Percentiles rank a stretch among this genome's conserved stretches.
phyloP scores from a whole-genome alignment of 257 asterid genomes.

The Ligustrum vulgare region DNA sequence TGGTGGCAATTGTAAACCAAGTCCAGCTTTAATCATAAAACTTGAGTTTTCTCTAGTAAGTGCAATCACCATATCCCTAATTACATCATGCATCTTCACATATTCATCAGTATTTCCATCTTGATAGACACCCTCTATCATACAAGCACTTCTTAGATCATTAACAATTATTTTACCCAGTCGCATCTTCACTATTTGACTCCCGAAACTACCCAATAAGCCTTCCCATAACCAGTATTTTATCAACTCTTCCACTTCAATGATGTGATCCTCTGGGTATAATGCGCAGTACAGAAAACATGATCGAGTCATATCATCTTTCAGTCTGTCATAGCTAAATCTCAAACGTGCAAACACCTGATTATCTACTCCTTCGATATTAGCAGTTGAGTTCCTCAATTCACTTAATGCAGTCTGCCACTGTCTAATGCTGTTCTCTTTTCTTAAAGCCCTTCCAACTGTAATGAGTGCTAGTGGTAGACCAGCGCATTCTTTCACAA shows the following conservation, averaged over 20 bases:
- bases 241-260: constrained; percentile 27
- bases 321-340: constrained; percentile 36
- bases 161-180: constrained; percentile 23
- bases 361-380: constrained; percentile 24
- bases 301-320: constrained; percentile 22
- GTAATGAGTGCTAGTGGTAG: constrained; percentile 35
- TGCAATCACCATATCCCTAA: constrained; percentile 34
- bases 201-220: constrained; percentile 22
- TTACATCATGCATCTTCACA: constrained; percentile 31
- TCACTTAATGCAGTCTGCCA: constrained; percentile 31
- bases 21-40: constrained; percentile 33
- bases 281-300: constrained; percentile 35
- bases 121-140: constrained; percentile 21
- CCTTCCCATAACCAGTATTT: constrained; percentile 34
- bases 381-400: constrained; percentile 21
- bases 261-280: constrained; percentile 37
- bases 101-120: constrained; percentile 5
- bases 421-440: constrained; percentile 15
- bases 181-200: constrained; percentile 18
- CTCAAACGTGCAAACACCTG: constrained; percentile 29
- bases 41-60: constrained; percentile 25
- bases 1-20: constrained; percentile 22
- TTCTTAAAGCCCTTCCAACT: constrained; percentile 34
- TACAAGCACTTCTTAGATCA: constrained; percentile 26
- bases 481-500: constrained; percentile 34